These are phyloP conservation scores for Talaromyces ruber DNA, from an alignment of 495 filamentous ascomycete species.

Conservation along the genomic window DNA sequence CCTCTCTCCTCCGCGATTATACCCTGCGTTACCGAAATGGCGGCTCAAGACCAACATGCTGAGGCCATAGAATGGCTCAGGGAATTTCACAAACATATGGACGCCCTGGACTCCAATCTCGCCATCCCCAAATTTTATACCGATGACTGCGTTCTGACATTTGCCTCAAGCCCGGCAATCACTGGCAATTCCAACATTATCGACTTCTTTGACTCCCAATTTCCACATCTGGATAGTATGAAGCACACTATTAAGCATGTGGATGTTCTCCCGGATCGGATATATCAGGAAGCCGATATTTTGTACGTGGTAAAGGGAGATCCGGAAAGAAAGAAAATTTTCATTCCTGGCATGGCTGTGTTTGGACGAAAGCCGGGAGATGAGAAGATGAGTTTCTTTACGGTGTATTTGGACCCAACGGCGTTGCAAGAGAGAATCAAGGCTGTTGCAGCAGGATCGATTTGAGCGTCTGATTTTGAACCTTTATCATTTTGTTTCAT, in stretches of 20 bases:
- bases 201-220: not conserved
- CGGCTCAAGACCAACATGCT: not conserved
- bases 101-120: not conserved
- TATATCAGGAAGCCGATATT: slow-evolving; percentile 3
- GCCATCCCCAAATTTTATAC: slow-evolving; percentile 2
- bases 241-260: slow-evolving; percentile 2
- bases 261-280: slow-evolving; percentile 4
- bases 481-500: not conserved
- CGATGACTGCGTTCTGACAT: not conserved
- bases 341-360: not conserved
- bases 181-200: not conserved
- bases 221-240: not conserved
- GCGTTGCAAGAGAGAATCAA: not conserved
- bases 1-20: not conserved
- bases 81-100: slow-evolving; percentile 2
- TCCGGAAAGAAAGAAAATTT: not conserved
- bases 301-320: not conserved
- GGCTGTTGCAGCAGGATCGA: not conserved
- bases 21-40: not conserved
- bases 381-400: not conserved
- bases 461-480: not conserved
- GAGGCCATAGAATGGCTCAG: slow-evolving; percentile 1
- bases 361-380: not conserved
- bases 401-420: slow-evolving; percentile 3
- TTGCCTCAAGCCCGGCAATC: not conserved